Evolutionary conservation across 2,329 filamentous ascomycete species (phyloP).

Genomic region (Cladophialophora carrionii): DNA sequence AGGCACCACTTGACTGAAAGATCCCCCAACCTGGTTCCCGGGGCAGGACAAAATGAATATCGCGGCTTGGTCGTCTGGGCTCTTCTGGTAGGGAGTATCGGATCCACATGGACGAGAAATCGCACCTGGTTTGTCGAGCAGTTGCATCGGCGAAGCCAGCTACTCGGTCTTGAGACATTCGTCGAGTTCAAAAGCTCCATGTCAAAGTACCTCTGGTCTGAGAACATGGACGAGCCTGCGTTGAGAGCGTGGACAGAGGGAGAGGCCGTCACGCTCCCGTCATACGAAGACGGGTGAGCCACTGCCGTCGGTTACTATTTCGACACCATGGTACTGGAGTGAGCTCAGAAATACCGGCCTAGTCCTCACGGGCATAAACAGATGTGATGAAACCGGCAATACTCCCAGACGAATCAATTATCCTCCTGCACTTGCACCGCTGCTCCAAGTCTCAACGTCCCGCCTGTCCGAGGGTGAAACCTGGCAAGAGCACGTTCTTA

Average conservation of each 20-base stretch:
- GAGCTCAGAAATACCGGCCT: neutral
- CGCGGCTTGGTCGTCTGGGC: slow-evolving; percentile 5
- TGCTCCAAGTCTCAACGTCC: neutral
- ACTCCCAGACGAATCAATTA: neutral
- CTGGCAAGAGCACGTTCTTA: neutral
- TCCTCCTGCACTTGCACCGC: neutral
- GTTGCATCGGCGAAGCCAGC: slow-evolving; percentile 3
- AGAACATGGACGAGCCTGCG: neutral
- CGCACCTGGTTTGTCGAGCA: slow-evolving; percentile 12
- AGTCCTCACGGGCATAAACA: neutral
- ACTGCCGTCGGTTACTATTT: neutral
- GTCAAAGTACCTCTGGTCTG: slow-evolving; percentile 1
- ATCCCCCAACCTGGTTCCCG: neutral
- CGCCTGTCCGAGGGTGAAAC: neutral
- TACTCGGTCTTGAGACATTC: neutral
- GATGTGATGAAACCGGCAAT: too few relatives aligned
- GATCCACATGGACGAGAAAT: slow-evolving; percentile 3
- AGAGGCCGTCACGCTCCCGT: neutral
- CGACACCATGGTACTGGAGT: neutral
- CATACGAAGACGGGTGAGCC: neutral
- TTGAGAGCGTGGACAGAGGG: neutral
- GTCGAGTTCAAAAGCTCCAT: slow-evolving; percentile 1
- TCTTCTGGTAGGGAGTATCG: slow-evolving; percentile 13
- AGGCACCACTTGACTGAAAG: neutral
- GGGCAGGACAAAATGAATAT: neutral